These are phyloP conservation scores for Lachnum nothofagi DNA, from an alignment of 2,329 filamentous ascomycete genomes.

Conservation along the genomic window DNA sequence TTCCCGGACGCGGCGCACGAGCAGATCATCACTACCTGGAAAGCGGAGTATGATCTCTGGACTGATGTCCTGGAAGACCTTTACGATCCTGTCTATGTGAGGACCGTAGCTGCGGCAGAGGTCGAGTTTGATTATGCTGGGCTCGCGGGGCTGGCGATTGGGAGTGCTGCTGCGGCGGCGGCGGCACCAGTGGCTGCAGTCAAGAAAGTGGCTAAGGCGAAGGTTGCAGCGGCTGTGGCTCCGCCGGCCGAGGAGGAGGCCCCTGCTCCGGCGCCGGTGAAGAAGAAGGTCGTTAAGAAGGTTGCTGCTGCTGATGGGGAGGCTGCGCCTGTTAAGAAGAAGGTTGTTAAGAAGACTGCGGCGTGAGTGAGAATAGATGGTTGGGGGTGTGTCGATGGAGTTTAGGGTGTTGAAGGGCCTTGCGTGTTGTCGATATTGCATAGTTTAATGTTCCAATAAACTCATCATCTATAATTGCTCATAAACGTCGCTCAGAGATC, in stretches of 20 bases:
- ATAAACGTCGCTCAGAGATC: too few relatives aligned
- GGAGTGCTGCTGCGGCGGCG: not conserved
- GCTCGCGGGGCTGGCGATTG: slow-evolving; percentile 2
- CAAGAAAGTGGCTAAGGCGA: not conserved
- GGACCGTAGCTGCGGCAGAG: slow-evolving; percentile 1
- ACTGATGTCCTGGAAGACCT: slow-evolving; percentile 7
- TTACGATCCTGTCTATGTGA: slow-evolving; percentile 3
- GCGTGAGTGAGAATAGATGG: not conserved
- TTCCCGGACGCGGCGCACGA: slow-evolving; percentile 5
- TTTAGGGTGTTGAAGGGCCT: not conserved
- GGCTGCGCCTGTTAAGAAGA: not conserved
- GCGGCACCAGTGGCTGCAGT: not conserved
- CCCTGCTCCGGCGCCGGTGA: not conserved
- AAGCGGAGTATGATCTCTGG: slow-evolving; percentile 8
- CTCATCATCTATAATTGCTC: too few relatives aligned
- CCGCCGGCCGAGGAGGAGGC: not conserved
- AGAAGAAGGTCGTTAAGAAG: not conserved
- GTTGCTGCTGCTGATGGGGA: not conserved
- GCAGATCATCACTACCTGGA: slow-evolving; percentile 11
- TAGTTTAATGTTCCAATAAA: not conserved
- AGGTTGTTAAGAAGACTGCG: not conserved
- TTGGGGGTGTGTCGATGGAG: not conserved
- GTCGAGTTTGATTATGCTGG: slow-evolving; percentile 2
- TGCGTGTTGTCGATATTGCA: not conserved
- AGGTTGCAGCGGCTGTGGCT: not conserved